Base-by-base conservation (phyloP, 2,329 filamentous ascomycete genomes). In the Lachnellula arida region DNA sequence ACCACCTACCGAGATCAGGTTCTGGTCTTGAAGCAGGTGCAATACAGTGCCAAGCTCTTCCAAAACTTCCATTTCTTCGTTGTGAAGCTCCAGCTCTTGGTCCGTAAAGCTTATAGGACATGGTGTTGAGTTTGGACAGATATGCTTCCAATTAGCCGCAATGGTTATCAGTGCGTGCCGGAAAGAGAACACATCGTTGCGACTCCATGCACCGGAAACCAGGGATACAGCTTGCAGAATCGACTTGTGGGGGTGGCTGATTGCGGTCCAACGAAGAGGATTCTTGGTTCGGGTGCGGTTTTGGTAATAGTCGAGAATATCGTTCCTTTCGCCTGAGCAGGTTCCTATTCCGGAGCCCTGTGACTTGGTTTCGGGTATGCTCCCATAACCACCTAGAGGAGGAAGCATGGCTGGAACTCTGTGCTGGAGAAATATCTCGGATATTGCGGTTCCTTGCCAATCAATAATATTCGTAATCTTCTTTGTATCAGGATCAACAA, bases 381-480 rank as follows among this genome's bases (percentile, higher is more conserved):
- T 39, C 35, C 2, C n/a, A n/a, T 39, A 39, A 8, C 35, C 35
- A 39, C 35, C n/a, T 8, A n/a, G n/a, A n/a, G 49, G 58, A 37
- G 46, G 37, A 51, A 61, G 51, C 56, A 61, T 61, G 23, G 35
- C 23, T 22, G 59, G 59, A 34, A 55, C 40, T 25, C 43, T 56
- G 28, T 57, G 32, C 50, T 58, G 55, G 34, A 61, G 39, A 46
- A 59, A 57, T 50, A 46, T 42, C 46, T 55, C 54, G 25, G 56
- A 55, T 51, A 54, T 56, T 39, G 49, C 14, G 40, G 53, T 40
- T 37, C 67, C 69, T 59, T 75, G 73, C 73, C 71, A 76, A 57
- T 76, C 73, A 37, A 75, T 72, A 17, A 76, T 72, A 6, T 64
- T 67, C 7, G 70, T 69, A 4, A 75, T 65, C 28, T 64, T 60